These are phyloP conservation scores for Geranium rotundifolium DNA, from an alignment of 345 rosid genomes.

Conservation along the genomic window DNA sequence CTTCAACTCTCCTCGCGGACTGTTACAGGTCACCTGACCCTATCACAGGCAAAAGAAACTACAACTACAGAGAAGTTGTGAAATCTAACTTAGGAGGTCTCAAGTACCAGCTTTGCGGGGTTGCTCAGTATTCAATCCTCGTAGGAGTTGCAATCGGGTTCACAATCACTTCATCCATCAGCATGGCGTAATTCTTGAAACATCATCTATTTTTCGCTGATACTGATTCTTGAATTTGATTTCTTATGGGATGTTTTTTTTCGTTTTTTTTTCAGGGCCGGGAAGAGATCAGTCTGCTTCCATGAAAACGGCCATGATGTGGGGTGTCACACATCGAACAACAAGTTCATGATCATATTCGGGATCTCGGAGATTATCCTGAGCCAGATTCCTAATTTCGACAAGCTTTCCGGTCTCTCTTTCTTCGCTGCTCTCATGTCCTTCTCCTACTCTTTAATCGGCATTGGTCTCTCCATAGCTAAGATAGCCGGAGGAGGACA, in stretches of 20 bases:
- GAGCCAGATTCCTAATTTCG: background rate
- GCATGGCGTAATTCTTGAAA: slow-evolving; percentile 1
- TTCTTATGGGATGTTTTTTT: background rate
- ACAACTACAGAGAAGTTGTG: slow-evolving; percentile 33
- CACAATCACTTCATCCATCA: slow-evolving; percentile 2
- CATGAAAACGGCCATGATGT: slow-evolving; percentile 15
- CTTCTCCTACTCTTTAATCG: slow-evolving; percentile 14
- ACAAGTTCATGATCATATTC: slow-evolving; percentile 8
- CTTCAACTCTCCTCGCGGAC: slow-evolving; percentile 18
- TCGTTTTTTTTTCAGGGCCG: background rate
- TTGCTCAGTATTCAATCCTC: slow-evolving; percentile 6
- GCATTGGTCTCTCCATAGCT: slow-evolving; percentile 16
- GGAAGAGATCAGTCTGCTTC: slow-evolving; percentile 11
- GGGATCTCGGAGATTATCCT: background rate
- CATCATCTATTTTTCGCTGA: too few species aligned
- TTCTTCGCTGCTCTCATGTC: slow-evolving; percentile 16
- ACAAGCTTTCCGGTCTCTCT: background rate
- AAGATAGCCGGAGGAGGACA: slow-evolving; percentile 24
- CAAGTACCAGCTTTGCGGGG: slow-evolving; percentile 1
- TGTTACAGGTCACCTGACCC: slow-evolving; percentile 37
- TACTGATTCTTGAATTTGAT: too few species aligned
- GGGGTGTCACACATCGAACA: slow-evolving; percentile 15
- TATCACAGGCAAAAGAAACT: slow-evolving; percentile 30
- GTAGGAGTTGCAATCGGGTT: slow-evolving; percentile 3
- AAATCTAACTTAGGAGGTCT: slow-evolving; percentile 20